Base-by-base conservation (phyloP, 2,329 filamentous ascomycete species). In the Diplocarpon mali region DNA sequence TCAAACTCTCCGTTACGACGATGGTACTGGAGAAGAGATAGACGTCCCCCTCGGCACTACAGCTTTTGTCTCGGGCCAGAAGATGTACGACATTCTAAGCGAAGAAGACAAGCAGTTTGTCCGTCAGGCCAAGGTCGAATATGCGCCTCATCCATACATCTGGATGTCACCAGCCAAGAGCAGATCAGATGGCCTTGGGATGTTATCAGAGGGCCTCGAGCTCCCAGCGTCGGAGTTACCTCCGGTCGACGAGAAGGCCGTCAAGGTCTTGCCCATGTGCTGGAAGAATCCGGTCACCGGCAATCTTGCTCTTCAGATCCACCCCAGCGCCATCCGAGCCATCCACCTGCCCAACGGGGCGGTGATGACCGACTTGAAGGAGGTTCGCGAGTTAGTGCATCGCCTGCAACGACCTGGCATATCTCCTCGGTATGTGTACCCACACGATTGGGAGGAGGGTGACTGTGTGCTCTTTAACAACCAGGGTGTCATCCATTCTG, bases 381-480 rank as follows among this genome's bases (percentile, higher is more conserved):
- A 73, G 53, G 84, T 85, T 8, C 68, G 85, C 8, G 78, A 80
- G 30, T 78, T 75, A n/a, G 73, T 87, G 7, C 85, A 89, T 60
- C 66, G 71, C 16, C 63, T 89, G 43, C 83, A 89, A 65, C 68
- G 84, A 7, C 83, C 83, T 3, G 83, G 75, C 0, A 88, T 89
- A 54, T 73, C 75, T 11, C 83, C 84, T 0, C 60, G 69, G 46
- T 68, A 70, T 49, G 82, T 89, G 10, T 87, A 86, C 60, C 67
- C 81, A 8, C 80, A 87, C 55, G 81, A 88, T 54, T 89, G 84
- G 85, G 68, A 81, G 53, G 77, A 84, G 59, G 83, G 83, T 5
- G 84, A 88, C 58, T 64, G 86, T 46, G 84, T 86, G 0, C 66
- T 89, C 20, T 89, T 89, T 64, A 81, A 89, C 62, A 89, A 89